A percentile compares a stretch with the other conserved stretches of the same genome.
Conservation (phyloP, 2,329 filamentous ascomycete genomes). For the Ophiostoma sp. region DNA sequence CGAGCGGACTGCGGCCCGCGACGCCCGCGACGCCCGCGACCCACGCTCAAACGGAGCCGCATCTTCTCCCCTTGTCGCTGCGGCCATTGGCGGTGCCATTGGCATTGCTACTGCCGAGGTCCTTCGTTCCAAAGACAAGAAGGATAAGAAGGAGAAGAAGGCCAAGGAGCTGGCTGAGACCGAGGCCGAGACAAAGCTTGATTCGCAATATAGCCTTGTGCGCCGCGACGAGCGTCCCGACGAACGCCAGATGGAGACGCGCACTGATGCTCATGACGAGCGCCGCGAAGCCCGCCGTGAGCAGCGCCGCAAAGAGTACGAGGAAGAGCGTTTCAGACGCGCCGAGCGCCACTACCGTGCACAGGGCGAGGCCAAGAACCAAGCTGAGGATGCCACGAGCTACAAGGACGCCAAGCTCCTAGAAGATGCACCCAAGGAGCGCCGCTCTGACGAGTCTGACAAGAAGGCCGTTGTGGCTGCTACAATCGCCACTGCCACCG, state of each 20-base stretch:
- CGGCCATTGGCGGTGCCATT: slow-evolving; percentile 17
- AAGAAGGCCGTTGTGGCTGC: not conserved
- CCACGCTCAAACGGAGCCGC: not conserved
- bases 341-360: slow-evolving; percentile 15
- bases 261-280: not conserved
- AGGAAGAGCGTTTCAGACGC: not conserved
- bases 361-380: slow-evolving; percentile 10
- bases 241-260: not conserved
- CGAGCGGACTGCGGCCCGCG: not conserved
- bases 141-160: not conserved
- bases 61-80: slow-evolving; percentile 9
- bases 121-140: not conserved
- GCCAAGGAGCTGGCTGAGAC: not conserved
- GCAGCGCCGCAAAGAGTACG: slow-evolving; percentile 13
- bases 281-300: not conserved
- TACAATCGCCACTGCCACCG: not conserved
- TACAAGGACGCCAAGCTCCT: not conserved
- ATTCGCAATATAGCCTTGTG: not conserved
- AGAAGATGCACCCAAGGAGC: slow-evolving; percentile 1
- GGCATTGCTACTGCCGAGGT: slow-evolving; percentile 25
- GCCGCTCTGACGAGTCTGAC: not conserved
- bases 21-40: not conserved
- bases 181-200: not conserved
- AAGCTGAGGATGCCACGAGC: not conserved
- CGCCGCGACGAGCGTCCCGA: not conserved